These are phyloP conservation scores for Penicillium chermesinum DNA, from an alignment of 495 filamentous ascomycete species.

Conservation along the genomic window DNA sequence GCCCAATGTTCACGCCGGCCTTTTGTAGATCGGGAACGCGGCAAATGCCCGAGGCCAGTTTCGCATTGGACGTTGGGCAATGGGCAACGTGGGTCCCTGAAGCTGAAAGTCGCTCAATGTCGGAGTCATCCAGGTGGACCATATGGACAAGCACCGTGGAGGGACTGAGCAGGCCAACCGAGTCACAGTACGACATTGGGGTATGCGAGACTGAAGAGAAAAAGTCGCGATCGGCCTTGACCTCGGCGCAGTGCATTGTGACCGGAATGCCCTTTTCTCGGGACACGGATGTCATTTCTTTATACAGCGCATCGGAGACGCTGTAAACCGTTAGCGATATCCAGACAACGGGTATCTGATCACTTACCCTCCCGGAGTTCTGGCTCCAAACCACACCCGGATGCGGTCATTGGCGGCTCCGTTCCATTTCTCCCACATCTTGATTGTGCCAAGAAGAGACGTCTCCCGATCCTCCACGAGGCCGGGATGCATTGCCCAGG, in stretches of 20 bases:
- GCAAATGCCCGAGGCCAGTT: conserved; percentile 45
- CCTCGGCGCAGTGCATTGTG: conserved; percentile 42
- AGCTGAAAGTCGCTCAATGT: conserved; percentile 33
- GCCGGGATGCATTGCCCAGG: conserved; percentile 48
- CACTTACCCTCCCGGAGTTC: conserved; percentile 43
- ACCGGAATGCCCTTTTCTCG: conserved; percentile 38
- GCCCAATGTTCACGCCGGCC: conserved; percentile 35
- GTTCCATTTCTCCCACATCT: conserved; percentile 47
- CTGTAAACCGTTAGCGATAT: conserved; percentile 17
- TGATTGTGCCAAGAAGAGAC: conserved; percentile 37
- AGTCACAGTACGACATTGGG: conserved; percentile 40
- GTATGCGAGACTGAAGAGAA: conserved; percentile 38
- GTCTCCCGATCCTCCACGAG: conserved; percentile 41
- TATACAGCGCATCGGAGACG: conserved; percentile 41
- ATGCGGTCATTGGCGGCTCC: conserved; percentile 42
- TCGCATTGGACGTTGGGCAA: conserved; percentile 47
- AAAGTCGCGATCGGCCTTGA: conserved; percentile 35
- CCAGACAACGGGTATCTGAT: neutral
- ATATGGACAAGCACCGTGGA: conserved; percentile 41
- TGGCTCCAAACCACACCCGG: conserved; percentile 47
- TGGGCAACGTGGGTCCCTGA: conserved; percentile 45
- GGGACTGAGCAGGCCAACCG: conserved; percentile 35
- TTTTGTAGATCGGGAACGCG: conserved; percentile 37
- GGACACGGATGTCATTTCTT: conserved; percentile 40
- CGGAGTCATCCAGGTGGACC: conserved; percentile 44